Percentiles rank a stretch among this genome's conserved stretches.
Conservation (phyloP, 1,139 yeast species). For the Suhomyces bokatorum region DNA sequence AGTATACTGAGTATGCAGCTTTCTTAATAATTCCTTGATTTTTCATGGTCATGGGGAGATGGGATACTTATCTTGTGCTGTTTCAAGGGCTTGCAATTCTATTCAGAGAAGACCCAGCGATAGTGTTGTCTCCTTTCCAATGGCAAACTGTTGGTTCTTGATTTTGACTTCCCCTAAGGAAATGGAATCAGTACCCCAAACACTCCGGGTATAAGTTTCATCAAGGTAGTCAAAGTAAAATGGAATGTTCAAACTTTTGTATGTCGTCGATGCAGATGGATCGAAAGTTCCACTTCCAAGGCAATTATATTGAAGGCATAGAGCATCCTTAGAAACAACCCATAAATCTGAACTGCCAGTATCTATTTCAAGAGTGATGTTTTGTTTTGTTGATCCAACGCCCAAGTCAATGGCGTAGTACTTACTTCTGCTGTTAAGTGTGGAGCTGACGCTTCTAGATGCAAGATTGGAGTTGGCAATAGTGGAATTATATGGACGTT, state of each 20-base stretch:
- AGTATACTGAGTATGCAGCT: conserved; percentile 25
- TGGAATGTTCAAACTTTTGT: conserved; percentile 4
- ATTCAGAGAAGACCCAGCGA: conserved; percentile 33
- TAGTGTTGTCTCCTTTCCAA: conserved; percentile 17
- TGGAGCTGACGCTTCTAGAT: background rate
- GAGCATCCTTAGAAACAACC: conserved; percentile 23
- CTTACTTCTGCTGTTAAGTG: background rate
- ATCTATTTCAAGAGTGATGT: conserved; percentile 16
- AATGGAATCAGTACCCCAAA: conserved; percentile 22
- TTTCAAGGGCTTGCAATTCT: conserved; percentile 28
- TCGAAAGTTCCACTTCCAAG: conserved; percentile 12
- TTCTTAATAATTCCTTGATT: conserved; percentile 22
- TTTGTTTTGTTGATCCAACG: conserved; percentile 17
- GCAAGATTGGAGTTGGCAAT: background rate
- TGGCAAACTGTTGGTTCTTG: conserved; percentile 20
- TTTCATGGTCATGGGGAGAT: too few relatives aligned
- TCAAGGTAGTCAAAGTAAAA: too few relatives aligned
- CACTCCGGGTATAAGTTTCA: too few relatives aligned
- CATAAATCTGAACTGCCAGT: conserved; percentile 27
- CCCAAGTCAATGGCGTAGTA: conserved; percentile 5
- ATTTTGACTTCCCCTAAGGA: conserved; percentile 14
- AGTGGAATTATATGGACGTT: background rate
- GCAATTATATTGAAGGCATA: conserved; percentile 20
- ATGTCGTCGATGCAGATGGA: conserved; percentile 11
- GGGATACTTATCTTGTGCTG: conserved; percentile 8